Evolutionary conservation across 495 filamentous ascomycete genomes (phyloP).

Genomic region (Penicillium paxilli): DNA sequence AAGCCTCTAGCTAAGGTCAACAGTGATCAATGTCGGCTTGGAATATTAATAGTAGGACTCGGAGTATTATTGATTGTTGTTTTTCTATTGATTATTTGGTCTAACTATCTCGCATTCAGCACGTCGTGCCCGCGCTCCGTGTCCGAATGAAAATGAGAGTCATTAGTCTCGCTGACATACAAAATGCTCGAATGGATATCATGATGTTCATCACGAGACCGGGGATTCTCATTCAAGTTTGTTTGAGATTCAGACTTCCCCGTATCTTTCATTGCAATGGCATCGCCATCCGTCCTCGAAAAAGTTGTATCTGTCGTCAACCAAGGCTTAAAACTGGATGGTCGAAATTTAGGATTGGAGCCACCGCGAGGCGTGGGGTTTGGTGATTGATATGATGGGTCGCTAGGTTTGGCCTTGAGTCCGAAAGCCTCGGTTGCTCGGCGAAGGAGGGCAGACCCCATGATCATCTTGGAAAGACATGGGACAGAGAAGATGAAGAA

Average conservation of each 20-base stretch:
- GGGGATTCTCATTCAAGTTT: not conserved
- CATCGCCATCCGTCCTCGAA: not conserved
- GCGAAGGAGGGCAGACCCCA: constrained; percentile 13
- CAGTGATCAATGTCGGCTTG: too few relatives aligned
- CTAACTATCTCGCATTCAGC: too few relatives aligned
- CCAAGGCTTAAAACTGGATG: not conserved
- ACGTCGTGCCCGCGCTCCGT: not conserved
- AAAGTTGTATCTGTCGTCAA: not conserved
- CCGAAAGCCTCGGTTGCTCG: constrained; percentile 9
- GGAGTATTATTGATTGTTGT: too few relatives aligned
- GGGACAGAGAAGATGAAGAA: constrained; percentile 27
- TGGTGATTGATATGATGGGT: not conserved
- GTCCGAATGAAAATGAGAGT: not conserved
- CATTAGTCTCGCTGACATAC: not conserved
- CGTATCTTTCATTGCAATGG: not conserved
- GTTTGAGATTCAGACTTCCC: not conserved
- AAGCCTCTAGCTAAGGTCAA: too few relatives aligned
- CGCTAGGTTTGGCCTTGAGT: not conserved
- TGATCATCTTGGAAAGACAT: constrained; percentile 22
- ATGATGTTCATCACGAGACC: not conserved
- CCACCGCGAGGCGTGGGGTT: not conserved
- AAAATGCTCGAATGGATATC: not conserved
- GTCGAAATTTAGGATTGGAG: not conserved
- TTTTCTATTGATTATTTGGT: too few relatives aligned
- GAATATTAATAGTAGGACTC: too few relatives aligned